phyloP scores from a whole-genome alignment of 2,329 filamentous ascomycete genomes.

The Fusarium dlaminii region DNA sequence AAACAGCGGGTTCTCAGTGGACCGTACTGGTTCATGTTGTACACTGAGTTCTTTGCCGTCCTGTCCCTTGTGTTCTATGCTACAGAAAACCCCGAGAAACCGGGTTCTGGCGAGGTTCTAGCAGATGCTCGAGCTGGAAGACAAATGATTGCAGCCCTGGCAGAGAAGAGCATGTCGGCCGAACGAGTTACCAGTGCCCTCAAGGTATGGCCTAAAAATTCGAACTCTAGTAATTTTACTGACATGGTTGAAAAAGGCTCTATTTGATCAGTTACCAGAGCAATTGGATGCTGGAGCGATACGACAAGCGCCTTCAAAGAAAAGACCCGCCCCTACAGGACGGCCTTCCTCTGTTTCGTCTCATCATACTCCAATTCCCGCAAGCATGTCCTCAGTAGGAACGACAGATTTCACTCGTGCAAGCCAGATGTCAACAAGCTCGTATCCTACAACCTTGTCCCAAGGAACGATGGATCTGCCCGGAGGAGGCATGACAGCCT shows the following conservation, averaged over 20 bases:
- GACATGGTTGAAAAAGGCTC: constrained; percentile 59
- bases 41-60: constrained; percentile 84
- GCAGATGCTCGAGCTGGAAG: constrained; percentile 87
- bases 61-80: constrained; percentile 83
- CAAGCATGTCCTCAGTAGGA: constrained; percentile 47
- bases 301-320: constrained; percentile 58
- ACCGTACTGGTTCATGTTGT: constrained; percentile 88
- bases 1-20: constrained; percentile 79
- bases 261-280: constrained; percentile 87
- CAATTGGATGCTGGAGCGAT: constrained; percentile 65
- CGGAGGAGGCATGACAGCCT: constrained; percentile 44
- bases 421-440: constrained; percentile 41
- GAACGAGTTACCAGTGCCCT: constrained; percentile 84
- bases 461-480: constrained; percentile 50
- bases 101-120: constrained; percentile 80
- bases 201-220: constrained; percentile 63
- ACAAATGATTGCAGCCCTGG: constrained; percentile 81
- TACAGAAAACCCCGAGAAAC: constrained; percentile 80
- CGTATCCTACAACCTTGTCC: constrained; percentile 40
- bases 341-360: constrained; percentile 46
- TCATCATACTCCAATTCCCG: constrained; percentile 44
- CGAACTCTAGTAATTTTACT: constrained; percentile 25
- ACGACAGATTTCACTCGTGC: constrained; percentile 48
- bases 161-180: constrained; percentile 86
- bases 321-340: constrained; percentile 61